phyloP scores from a whole-genome alignment of 108 stramenopile genomes.

The Nannochloropsis oceanica region DNA sequence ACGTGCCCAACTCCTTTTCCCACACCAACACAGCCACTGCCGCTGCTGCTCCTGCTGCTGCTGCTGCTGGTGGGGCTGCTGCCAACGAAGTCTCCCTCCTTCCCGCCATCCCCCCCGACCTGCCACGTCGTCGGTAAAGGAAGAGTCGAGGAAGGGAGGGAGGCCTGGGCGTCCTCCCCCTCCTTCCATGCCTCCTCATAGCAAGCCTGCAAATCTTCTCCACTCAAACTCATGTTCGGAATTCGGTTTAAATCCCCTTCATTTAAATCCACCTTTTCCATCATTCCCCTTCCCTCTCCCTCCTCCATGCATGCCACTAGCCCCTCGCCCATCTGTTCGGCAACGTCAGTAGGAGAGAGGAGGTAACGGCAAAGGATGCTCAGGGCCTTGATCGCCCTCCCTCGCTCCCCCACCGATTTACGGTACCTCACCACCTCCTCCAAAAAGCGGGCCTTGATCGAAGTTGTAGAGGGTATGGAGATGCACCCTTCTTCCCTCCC shows the following conservation, averaged over 20 bases:
- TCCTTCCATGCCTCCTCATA: background rate
- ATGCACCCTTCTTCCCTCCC: background rate
- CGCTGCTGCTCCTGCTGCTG: too few species aligned
- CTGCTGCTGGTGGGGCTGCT: too few species aligned
- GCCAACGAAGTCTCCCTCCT: too few species aligned
- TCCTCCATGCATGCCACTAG: background rate
- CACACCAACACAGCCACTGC: too few species aligned
- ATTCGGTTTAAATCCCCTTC: background rate
- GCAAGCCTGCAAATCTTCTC: background rate
- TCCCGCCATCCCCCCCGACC: background rate
- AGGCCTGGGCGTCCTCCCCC: background rate
- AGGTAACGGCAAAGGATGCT: background rate
- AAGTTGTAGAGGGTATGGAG: background rate
- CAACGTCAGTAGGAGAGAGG: background rate
- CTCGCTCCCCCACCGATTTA: background rate
- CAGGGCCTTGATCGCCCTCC: background rate
- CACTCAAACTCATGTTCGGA: background rate
- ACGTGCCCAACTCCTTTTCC: too few species aligned
- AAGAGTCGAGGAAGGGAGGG: background rate
- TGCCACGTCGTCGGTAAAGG: background rate
- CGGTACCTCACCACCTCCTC: background rate
- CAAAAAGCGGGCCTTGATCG: background rate
- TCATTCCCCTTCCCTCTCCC: background rate
- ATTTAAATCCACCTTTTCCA: background rate
- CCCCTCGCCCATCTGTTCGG: too few species aligned